These are phyloP conservation scores for Phytophthora vignae DNA, from an alignment of 352 stramenopile genomes.

Conservation along the genomic window DNA sequence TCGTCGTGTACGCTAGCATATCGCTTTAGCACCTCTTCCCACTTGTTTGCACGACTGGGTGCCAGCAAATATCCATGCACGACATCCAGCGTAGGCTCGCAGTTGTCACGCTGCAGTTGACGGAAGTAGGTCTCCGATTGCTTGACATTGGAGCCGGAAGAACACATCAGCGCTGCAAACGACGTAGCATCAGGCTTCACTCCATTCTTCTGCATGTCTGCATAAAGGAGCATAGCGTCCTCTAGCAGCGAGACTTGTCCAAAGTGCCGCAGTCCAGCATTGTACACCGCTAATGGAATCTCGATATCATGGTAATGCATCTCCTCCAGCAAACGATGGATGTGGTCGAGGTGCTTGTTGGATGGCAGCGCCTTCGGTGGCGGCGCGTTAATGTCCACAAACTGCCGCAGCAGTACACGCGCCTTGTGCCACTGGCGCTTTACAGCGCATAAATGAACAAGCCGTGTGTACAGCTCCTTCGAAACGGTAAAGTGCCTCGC, in stretches of 20 bases:
- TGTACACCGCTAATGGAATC: constrained; percentile 57
- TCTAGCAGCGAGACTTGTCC: constrained; percentile 46
- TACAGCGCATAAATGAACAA: constrained; percentile 59
- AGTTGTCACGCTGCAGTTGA: constrained; percentile 41
- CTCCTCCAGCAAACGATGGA: constrained; percentile 53
- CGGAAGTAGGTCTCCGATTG: constrained; percentile 58
- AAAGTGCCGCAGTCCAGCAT: constrained; percentile 72
- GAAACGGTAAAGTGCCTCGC: constrained; percentile 38
- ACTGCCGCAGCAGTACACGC: constrained; percentile 60
- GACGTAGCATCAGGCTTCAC: constrained; percentile 61
- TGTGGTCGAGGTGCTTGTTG: constrained; percentile 59
- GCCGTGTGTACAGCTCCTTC: constrained; percentile 47
- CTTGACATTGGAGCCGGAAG: constrained; percentile 52
- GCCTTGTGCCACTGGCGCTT: constrained; percentile 66
- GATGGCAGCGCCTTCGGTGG: constrained; percentile 43
- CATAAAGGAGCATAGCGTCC: constrained; percentile 52
- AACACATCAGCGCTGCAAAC: constrained; percentile 60
- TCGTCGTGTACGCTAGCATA: constrained; percentile 34
- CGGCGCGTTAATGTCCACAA: constrained; percentile 44
- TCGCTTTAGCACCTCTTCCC: constrained; percentile 48
- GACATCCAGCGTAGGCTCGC: constrained; percentile 36
- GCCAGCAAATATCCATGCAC: constrained; percentile 49
- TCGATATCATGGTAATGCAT: constrained; percentile 51
- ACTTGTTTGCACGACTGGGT: constrained; percentile 51
- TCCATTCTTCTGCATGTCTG: constrained; percentile 46